These are phyloP conservation scores for Sphagnum magellanicum DNA, from an alignment of 228 moss, liverwort and hornwort genomes.

Conservation along the genomic window DNA sequence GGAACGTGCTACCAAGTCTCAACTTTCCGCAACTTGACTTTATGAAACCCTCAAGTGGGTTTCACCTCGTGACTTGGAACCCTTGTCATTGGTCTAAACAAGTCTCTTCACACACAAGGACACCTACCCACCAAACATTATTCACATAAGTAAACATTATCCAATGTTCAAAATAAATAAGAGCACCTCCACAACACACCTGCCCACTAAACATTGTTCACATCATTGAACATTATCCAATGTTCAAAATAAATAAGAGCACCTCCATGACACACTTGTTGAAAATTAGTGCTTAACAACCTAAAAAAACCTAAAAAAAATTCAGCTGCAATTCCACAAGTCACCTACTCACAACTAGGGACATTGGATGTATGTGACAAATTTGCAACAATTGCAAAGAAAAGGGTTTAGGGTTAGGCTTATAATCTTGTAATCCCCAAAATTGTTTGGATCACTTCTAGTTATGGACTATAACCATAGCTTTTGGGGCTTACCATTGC, in stretches of 20 bases:
- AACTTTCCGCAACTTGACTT: too few relatives aligned
- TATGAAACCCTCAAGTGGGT: too few relatives aligned
- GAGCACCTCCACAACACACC: too few relatives aligned
- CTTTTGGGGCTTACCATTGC: constrained; percentile 55
- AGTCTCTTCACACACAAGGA: constrained; percentile 65
- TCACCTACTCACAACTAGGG: neutral
- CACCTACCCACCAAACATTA: constrained; percentile 15
- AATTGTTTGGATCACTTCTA: constrained; percentile 60
- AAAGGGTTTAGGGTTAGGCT: constrained; percentile 2
- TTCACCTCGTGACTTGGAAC: constrained; percentile 64
- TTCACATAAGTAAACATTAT: too few relatives aligned
- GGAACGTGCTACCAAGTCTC: too few relatives aligned
- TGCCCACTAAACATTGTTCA: neutral
- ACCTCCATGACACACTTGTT: too few relatives aligned
- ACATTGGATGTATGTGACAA: neutral
- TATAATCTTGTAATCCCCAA: constrained; percentile 58
- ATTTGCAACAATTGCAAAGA: neutral
- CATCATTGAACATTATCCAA: too few relatives aligned
- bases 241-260: too few relatives aligned
- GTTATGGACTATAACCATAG: constrained; percentile 62
- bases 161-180: too few relatives aligned
- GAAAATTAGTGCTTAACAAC: too few relatives aligned
- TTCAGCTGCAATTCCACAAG: too few relatives aligned
- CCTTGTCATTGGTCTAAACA: constrained; percentile 57
- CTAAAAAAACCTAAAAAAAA: too few relatives aligned